These are phyloP conservation scores for Ophiorrhiza pumila DNA, from an alignment of 257 asterid species.

Conservation along the genomic window DNA sequence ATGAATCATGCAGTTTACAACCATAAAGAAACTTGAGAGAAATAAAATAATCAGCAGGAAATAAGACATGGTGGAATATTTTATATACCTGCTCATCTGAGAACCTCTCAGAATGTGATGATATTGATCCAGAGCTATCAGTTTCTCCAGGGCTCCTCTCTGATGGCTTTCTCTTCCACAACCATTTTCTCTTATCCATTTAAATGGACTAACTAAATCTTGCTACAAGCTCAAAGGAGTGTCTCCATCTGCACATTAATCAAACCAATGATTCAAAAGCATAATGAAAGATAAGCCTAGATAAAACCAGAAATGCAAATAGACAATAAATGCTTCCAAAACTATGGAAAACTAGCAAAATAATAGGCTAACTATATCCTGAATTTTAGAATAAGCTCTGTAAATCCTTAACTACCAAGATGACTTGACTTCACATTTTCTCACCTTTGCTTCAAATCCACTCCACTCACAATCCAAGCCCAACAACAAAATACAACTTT, in stretches of 20 bases:
- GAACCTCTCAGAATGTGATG: conserved; percentile 58
- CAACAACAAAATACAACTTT: conserved; percentile 13
- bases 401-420: background rate
- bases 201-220: conserved; percentile 16
- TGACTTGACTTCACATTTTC: conserved; percentile 16
- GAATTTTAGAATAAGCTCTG: background rate
- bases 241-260: conserved; percentile 28
- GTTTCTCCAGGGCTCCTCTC: conserved; percentile 72
- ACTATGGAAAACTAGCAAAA: background rate
- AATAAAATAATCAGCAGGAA: background rate
- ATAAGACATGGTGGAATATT: background rate
- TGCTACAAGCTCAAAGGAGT: conserved; percentile 13
- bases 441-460: conserved; percentile 43
- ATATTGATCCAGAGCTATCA: conserved; percentile 61
- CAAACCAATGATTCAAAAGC: conserved; percentile 12
- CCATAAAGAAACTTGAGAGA: too few relatives aligned
- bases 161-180: conserved; percentile 63
- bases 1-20: background rate
- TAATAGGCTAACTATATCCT: background rate
- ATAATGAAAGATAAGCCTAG: background rate
- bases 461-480: conserved; percentile 25
- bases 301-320: background rate
- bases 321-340: background rate
- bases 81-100: conserved; percentile 61
- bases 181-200: conserved; percentile 78